phyloP scores from a whole-genome alignment of 192 early-diverging fungal species.

The Rhizophagus prolifer region DNA sequence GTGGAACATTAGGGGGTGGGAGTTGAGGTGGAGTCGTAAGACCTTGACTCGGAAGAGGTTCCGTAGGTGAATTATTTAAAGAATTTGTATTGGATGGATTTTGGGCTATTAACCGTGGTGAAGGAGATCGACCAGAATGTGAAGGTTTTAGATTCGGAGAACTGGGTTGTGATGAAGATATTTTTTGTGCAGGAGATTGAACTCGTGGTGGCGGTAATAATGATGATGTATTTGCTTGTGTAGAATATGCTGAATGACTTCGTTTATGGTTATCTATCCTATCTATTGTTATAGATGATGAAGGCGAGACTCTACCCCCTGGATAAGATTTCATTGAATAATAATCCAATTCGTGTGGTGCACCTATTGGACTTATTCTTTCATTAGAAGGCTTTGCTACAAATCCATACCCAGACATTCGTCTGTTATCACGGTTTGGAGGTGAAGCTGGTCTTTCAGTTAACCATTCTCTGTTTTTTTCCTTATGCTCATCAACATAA shows the following conservation, averaged over 20 bases:
- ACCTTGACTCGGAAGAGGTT: background rate
- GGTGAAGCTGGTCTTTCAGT: constrained; percentile 9
- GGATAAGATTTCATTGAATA: constrained; percentile 1
- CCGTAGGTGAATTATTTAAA: background rate
- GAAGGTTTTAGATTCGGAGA: background rate
- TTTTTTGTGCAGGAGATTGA: constrained; percentile 14
- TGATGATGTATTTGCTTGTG: background rate
- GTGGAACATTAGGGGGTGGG: constrained; percentile 8
- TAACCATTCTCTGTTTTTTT: constrained; percentile 4
- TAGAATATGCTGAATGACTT: background rate
- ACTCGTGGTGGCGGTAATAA: constrained; percentile 17
- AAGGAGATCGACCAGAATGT: background rate
- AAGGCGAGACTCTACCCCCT: background rate
- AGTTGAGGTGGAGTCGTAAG: background rate
- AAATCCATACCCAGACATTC: background rate
- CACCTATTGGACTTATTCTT: background rate
- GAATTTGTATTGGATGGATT: background rate
- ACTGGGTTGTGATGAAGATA: constrained; percentile 1
- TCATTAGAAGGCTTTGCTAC: background rate
- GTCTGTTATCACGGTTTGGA: constrained; percentile 6
- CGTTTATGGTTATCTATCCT: background rate
- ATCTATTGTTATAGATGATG: constrained; percentile 8
- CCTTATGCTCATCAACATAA: background rate
- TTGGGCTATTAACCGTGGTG: background rate
- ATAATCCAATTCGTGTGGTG: background rate